phyloP scores from a whole-genome alignment of 768 basidiomycete species.

The Cystobasidium onofrii region DNA sequence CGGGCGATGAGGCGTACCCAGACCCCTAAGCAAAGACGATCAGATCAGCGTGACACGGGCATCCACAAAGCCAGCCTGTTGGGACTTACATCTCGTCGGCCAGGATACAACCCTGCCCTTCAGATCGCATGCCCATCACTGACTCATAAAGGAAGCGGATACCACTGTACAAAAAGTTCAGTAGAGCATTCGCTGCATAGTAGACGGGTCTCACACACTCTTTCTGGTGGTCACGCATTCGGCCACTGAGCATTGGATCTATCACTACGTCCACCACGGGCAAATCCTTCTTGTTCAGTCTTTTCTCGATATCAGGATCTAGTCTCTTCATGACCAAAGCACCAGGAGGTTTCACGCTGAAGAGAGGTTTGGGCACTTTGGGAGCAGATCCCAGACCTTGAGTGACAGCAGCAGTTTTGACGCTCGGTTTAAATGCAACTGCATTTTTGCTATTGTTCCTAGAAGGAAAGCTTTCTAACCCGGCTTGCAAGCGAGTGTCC shows the following conservation, averaged over 20 bases:
- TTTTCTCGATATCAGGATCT: constrained; percentile 57
- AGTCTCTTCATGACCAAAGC: constrained; percentile 83
- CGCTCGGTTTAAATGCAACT: background rate
- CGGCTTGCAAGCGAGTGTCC: constrained; percentile 1
- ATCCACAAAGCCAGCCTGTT: no score
- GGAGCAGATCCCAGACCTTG: background rate
- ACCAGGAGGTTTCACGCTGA: constrained; percentile 65
- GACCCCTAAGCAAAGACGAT: constrained; percentile 57
- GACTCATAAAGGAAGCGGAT: constrained; percentile 84
- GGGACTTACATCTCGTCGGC: constrained; percentile 80
- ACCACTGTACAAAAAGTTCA: constrained; percentile 48
- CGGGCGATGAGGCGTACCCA: background rate
- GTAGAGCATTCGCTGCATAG: background rate
- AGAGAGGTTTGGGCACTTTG: constrained; percentile 41
- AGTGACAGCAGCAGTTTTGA: constrained; percentile 37
- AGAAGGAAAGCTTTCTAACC: background rate
- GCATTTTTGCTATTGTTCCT: background rate
- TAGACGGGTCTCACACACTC: constrained; percentile 54
- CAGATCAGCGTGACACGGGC: background rate
- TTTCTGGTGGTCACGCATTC: constrained; percentile 76
- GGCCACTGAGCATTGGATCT: constrained; percentile 69
- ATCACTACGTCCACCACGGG: constrained; percentile 68
- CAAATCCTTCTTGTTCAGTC: constrained; percentile 63
- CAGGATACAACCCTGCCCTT: constrained; percentile 83
- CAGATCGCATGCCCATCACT: constrained; percentile 86